Evolutionary conservation across 805 yeast species (phyloP).

Genomic region (Sugiyamaella boreocaroliniensis): DNA sequence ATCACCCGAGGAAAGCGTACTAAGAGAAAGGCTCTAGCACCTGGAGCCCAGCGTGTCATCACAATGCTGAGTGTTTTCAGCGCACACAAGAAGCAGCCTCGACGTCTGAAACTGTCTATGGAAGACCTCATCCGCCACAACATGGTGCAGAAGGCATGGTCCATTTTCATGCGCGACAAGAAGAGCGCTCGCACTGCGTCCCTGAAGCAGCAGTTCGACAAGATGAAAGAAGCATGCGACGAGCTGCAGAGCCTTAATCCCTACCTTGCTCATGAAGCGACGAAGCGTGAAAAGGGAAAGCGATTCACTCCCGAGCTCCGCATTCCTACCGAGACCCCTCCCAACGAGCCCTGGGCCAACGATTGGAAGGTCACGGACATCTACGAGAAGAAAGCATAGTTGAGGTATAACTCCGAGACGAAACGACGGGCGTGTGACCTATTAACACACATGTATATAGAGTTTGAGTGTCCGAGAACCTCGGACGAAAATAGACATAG

Average conservation of each 20-base stretch:
- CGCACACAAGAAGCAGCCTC: constrained; percentile 85
- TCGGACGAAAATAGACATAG: too few species aligned
- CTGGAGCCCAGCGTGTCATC: constrained; percentile 44
- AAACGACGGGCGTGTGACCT: neutral
- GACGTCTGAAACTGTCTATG: constrained; percentile 59
- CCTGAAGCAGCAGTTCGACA: constrained; percentile 51
- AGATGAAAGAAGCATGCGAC: constrained; percentile 65
- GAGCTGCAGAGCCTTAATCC: constrained; percentile 45
- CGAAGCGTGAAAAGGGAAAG: constrained; percentile 45
- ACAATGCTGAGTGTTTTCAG: constrained; percentile 72
- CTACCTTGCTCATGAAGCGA: constrained; percentile 57
- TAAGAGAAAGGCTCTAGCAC: constrained; percentile 34
- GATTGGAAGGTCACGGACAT: constrained; percentile 27
- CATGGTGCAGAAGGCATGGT: constrained; percentile 80
- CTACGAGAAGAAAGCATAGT: constrained; percentile 4
- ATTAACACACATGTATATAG: constrained; percentile 1
- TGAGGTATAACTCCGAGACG: too few species aligned
- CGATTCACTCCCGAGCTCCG: constrained; percentile 79
- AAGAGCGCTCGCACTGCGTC: constrained; percentile 33
- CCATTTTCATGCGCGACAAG: constrained; percentile 48
- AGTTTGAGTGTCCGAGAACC: neutral
- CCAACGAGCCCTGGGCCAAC: constrained; percentile 71
- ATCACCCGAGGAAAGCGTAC: constrained; percentile 48
- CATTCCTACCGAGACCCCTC: constrained; percentile 86
- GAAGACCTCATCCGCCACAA: constrained; percentile 85